Evolutionary conservation across 2,329 filamentous ascomycete genomes (phyloP).

Genomic region (Colletotrichum godetiae): DNA sequence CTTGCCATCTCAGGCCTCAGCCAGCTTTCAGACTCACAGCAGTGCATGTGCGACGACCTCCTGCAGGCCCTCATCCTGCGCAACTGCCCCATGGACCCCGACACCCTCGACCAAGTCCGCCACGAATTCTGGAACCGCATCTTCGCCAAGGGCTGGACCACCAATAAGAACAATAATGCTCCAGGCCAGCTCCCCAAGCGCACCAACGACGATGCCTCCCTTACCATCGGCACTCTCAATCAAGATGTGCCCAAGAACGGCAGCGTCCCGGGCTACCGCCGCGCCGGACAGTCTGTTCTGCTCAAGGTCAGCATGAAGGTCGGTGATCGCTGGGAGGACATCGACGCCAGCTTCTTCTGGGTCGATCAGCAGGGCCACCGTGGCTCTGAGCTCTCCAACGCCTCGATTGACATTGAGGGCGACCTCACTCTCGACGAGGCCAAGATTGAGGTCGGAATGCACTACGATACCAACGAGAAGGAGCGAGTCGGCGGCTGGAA

Average conservation of each 20-base stretch:
- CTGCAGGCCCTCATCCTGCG: neutral
- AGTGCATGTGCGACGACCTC: conserved; percentile 18
- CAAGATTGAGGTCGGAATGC: neutral
- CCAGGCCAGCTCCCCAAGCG: conserved; percentile 1
- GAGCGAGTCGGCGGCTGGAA: conserved; percentile 23
- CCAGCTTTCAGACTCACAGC: neutral
- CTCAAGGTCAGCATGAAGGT: conserved; percentile 20
- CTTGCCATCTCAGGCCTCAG: neutral
- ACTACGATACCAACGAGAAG: conserved; percentile 22
- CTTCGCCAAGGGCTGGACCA: conserved; percentile 15
- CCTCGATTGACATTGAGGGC: conserved; percentile 11
- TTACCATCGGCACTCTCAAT: conserved; percentile 21
- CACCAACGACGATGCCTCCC: conserved; percentile 17
- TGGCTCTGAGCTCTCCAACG: neutral
- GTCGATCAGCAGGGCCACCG: conserved; percentile 20
- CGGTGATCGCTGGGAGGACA: neutral
- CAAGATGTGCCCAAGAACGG: conserved; percentile 13
- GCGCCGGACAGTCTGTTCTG: conserved; percentile 6
- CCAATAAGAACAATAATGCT: neutral
- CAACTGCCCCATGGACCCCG: neutral
- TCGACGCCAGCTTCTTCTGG: conserved; percentile 19
- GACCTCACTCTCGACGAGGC: neutral
- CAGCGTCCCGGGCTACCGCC: conserved; percentile 8
- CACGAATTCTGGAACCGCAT: conserved; percentile 11
- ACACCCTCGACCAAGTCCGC: neutral